These are phyloP conservation scores for Tanozyma kutaoensis DNA, from an alignment of 805 yeast species.

Conservation along the genomic window DNA sequence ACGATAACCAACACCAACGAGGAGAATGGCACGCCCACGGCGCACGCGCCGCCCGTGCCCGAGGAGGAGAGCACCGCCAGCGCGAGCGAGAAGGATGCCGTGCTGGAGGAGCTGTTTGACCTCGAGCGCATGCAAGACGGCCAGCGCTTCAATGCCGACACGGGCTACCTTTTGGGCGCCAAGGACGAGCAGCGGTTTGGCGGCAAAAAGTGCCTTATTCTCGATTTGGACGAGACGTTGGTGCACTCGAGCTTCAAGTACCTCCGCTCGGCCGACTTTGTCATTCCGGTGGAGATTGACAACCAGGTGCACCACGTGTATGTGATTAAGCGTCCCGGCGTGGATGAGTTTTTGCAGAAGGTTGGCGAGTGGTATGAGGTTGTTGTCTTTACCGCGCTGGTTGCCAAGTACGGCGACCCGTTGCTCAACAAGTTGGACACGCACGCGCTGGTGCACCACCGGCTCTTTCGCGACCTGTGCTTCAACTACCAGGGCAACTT, in stretches of 20 bases:
- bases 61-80: neutral
- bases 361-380: slow-evolving; percentile 88
- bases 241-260: slow-evolving; percentile 93
- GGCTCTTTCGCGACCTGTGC: slow-evolving; percentile 90
- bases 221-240: slow-evolving; percentile 91
- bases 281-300: slow-evolving; percentile 94
- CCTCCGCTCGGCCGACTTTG: slow-evolving; percentile 87
- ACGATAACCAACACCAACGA: slow-evolving; percentile 26
- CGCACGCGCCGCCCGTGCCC: slow-evolving; percentile 2
- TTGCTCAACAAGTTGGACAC: slow-evolving; percentile 76
- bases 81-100: slow-evolving; percentile 10
- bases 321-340: slow-evolving; percentile 96
- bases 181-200: slow-evolving; percentile 31
- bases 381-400: slow-evolving; percentile 95
- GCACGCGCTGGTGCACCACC: slow-evolving; percentile 68
- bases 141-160: slow-evolving; percentile 48
- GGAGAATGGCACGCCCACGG: slow-evolving; percentile 2
- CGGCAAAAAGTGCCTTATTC: slow-evolving; percentile 71
- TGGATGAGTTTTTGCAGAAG: slow-evolving; percentile 74
- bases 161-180: slow-evolving; percentile 55
- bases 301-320: slow-evolving; percentile 86
- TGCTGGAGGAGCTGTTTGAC: slow-evolving; percentile 36
- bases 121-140: slow-evolving; percentile 45
- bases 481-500: slow-evolving; percentile 89
- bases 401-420: slow-evolving; percentile 93